phyloP scores from a whole-genome alignment of 345 rosid genomes.

The Excoecaria agallocha region DNA sequence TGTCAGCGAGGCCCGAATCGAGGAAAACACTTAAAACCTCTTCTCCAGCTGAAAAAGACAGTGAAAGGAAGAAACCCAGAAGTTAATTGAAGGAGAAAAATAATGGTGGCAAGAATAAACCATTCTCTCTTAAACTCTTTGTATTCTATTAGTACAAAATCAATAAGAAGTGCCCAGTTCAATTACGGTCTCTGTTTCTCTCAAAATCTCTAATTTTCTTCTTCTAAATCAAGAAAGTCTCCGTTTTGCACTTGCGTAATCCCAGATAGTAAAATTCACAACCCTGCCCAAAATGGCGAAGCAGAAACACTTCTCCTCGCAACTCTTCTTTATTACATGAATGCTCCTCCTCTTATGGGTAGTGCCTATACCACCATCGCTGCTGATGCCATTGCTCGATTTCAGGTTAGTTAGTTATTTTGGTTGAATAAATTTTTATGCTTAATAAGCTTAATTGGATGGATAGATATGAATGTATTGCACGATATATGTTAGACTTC shows the following conservation, averaged over 20 bases:
- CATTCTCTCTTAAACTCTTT: conserved; percentile 47
- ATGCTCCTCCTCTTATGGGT: conserved; percentile 99
- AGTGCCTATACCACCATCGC: conserved; percentile 98
- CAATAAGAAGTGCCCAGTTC: conserved; percentile 35
- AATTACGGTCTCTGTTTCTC: conserved; percentile 41
- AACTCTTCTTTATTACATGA: conserved; percentile 94
- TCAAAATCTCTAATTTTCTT: conserved; percentile 33
- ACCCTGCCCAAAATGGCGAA: conserved; percentile 19
- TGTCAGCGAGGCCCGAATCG: neutral
- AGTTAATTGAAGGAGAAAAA: neutral
- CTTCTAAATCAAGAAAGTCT: conserved; percentile 35
- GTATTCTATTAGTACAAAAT: conserved; percentile 26
- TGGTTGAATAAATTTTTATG: neutral
- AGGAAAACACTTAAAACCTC: neutral
- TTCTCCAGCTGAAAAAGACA: neutral
- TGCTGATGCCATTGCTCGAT: conserved; percentile 90
- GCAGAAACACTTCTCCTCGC: conserved; percentile 68
- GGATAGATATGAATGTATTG: neutral
- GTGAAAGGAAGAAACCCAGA: neutral
- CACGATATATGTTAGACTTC: neutral
- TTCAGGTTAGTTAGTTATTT: conserved; percentile 53
- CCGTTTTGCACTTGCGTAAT: conserved; percentile 39
- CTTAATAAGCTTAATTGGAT: neutral
- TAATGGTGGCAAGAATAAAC: conserved; percentile 72
- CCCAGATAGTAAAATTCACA: conserved; percentile 7